Conservation (phyloP, 192 early-diverging fungal genomes). For the Gonapodya prolifera region DNA sequence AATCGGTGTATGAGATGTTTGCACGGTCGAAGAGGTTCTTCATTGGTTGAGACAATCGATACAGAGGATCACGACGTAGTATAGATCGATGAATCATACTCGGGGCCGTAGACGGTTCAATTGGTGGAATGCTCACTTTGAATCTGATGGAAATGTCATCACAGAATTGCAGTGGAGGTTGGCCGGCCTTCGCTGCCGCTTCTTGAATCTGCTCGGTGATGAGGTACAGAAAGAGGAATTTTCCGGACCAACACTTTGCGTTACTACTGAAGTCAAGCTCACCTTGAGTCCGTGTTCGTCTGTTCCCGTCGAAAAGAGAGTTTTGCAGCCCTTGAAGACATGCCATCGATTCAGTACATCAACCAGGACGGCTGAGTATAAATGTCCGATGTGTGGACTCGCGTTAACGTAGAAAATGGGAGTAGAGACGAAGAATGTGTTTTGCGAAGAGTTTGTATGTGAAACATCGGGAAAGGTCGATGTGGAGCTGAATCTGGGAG, state of each 20-base stretch:
- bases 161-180: slow-evolving; percentile 62
- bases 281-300: slow-evolving; percentile 96
- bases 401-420: slow-evolving; percentile 89
- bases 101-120: slow-evolving; percentile 10
- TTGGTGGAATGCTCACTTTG: slow-evolving; percentile 22
- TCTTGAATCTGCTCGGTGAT: slow-evolving; percentile 61
- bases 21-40: slow-evolving; percentile 54
- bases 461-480: no score
- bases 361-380: slow-evolving; percentile 76
- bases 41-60: not conserved
- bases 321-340: slow-evolving; percentile 47
- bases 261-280: not conserved
- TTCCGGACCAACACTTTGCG: no score
- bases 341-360: slow-evolving; percentile 70
- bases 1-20: slow-evolving; percentile 66
- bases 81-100: not conserved
- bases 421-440: slow-evolving; percentile 50
- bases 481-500: no score
- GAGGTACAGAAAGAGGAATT: not conserved
- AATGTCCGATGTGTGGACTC: slow-evolving; percentile 86
- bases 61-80: not conserved
- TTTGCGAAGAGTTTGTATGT: no score
- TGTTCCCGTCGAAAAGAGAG: slow-evolving; percentile 62
- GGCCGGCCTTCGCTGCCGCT: slow-evolving; percentile 51
- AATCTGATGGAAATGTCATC: slow-evolving; percentile 55